phyloP scores from a whole-genome alignment of 1,284 basidiomycete genomes.

The Sphagnurus paluster region DNA sequence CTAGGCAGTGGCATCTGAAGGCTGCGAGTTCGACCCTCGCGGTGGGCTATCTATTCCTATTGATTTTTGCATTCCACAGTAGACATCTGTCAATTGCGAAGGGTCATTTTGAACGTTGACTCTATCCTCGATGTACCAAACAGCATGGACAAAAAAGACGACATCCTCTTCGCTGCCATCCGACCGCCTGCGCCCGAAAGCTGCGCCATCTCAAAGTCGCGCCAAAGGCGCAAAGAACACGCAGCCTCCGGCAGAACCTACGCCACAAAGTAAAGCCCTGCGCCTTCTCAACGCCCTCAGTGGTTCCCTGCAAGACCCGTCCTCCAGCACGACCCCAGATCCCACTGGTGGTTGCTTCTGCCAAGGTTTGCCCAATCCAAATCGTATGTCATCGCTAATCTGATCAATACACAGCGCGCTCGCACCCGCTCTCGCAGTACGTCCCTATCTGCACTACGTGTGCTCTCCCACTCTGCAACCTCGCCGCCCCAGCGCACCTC shows the following conservation, averaged over 20 bases:
- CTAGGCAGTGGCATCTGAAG: constrained; percentile 59
- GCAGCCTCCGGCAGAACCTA: constrained; percentile 22
- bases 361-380: constrained; percentile 42
- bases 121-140: constrained; percentile 28
- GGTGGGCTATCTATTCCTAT: constrained; percentile 65
- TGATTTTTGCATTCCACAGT: no score
- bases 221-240: constrained; percentile 29
- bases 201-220: constrained; percentile 19
- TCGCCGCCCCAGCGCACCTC: constrained; percentile 53
- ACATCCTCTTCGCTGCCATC: constrained; percentile 43
- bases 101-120: no score
- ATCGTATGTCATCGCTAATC: background rate
- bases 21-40: constrained; percentile 92
- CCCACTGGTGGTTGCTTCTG: constrained; percentile 69
- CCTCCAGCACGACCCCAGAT: constrained; percentile 40
- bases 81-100: no score
- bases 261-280: constrained; percentile 45
- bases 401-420: constrained; percentile 44
- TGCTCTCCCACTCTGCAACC: constrained; percentile 60
- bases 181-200: constrained; percentile 42
- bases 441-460: constrained; percentile 57
- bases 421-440: constrained; percentile 56
- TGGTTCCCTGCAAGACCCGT: constrained; percentile 30
- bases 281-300: constrained; percentile 42
- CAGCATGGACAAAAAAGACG: constrained; percentile 37